A percentile compares a stretch with the other conserved stretches of the same genome.
These are phyloP conservation scores for Allium sativum DNA, from an alignment of 106 monocot species.

Conservation along the genomic window DNA sequence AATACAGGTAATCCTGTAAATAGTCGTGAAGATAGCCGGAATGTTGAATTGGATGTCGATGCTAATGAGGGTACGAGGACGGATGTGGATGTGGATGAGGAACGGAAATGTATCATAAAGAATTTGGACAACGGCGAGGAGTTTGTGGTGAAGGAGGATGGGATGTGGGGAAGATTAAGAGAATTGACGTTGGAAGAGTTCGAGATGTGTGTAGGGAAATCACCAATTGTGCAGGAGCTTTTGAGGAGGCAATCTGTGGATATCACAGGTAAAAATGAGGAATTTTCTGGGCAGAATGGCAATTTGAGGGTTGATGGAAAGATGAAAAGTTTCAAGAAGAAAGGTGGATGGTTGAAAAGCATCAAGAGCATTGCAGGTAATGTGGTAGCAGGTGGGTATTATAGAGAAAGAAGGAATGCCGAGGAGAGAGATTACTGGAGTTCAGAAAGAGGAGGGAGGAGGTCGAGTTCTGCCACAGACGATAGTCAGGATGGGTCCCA, in stretches of 20 bases:
- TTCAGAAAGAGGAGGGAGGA: constrained; percentile 43
- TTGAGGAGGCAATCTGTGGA: constrained; percentile 45
- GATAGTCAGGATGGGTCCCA: constrained; percentile 28
- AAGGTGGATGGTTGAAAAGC: constrained; percentile 37
- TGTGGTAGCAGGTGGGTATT: constrained; percentile 17
- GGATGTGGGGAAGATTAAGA: constrained; percentile 47
- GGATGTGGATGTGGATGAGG: constrained; percentile 6
- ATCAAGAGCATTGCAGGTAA: constrained; percentile 31
- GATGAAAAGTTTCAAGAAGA: constrained; percentile 27
- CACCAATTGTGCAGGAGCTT: constrained; percentile 65
- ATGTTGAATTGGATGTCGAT: neutral
- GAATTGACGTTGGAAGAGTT: constrained; percentile 75
- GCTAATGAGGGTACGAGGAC: neutral
- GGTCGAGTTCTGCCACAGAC: constrained; percentile 55
- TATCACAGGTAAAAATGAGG: neutral
- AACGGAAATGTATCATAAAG: constrained; percentile 29
- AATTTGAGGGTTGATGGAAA: neutral
- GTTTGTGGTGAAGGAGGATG: constrained; percentile 74
- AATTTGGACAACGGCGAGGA: constrained; percentile 54
- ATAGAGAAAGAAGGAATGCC: constrained; percentile 23
- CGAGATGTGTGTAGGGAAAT: constrained; percentile 42
- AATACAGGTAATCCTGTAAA: constrained; percentile 15
- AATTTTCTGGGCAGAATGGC: neutral
- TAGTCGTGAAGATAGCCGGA: constrained; percentile 6
- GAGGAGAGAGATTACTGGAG: constrained; percentile 49